A percentile compares a stretch with the other conserved stretches of the same genome.
These are phyloP conservation scores for Verticillium alfalfae DNA, from an alignment of 2,329 filamentous ascomycete species.

Conservation along the genomic window DNA sequence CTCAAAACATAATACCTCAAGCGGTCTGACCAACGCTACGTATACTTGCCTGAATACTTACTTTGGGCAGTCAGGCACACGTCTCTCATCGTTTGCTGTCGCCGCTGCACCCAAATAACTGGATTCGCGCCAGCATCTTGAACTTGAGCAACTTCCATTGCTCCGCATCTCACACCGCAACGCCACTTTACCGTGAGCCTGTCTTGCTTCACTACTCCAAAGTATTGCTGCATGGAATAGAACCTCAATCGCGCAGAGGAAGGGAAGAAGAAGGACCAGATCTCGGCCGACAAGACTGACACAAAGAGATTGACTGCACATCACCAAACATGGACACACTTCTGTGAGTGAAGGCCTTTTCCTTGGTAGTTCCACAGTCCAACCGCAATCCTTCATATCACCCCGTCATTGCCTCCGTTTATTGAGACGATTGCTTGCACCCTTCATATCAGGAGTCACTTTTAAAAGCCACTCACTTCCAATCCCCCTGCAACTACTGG, in stretches of 20 bases:
- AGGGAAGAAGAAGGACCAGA: not conserved
- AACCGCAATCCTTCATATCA: not conserved
- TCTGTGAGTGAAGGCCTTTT: conserved; percentile 17
- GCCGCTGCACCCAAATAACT: not conserved
- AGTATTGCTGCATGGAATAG: not conserved
- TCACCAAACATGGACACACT: conserved; percentile 21
- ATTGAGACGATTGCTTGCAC: not conserved
- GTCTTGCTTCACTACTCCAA: not conserved
- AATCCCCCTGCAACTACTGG: not conserved
- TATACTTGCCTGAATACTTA: not conserved
- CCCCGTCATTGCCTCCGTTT: not conserved
- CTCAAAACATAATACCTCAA: not conserved
- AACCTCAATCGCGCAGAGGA: not conserved
- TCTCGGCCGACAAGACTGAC: not conserved
- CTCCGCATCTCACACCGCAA: not conserved
- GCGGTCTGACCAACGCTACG: not conserved
- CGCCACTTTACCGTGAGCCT: not conserved
- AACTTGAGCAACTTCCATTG: not conserved
- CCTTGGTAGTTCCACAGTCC: too few species aligned
- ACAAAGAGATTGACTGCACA: not conserved
- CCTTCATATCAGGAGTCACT: not conserved
- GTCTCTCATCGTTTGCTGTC: not conserved
- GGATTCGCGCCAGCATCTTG: not conserved
- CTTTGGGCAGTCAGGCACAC: not conserved
- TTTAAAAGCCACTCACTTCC: not conserved